Percentiles rank a stretch among this genome's conserved stretches.
These are phyloP conservation scores for Fusarium neocosmosporiellum DNA, from an alignment of 2,329 filamentous ascomycete species.

Conservation along the genomic window DNA sequence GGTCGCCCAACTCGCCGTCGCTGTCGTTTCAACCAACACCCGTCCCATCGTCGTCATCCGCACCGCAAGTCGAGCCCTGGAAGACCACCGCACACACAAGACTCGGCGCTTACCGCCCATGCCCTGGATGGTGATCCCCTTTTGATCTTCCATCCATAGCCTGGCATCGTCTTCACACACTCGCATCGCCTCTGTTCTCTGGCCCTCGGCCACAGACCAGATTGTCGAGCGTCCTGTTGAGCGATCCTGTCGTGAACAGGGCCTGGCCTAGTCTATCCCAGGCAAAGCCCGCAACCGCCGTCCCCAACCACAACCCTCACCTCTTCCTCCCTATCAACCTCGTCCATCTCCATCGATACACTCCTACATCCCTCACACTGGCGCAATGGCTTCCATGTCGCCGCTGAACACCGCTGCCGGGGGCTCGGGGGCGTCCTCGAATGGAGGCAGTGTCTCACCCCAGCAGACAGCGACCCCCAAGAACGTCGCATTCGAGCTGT, in stretches of 20 bases:
- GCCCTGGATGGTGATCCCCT: constrained; percentile 44
- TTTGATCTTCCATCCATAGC: constrained; percentile 39
- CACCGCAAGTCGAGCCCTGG: constrained; percentile 47
- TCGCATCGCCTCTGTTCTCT: constrained; percentile 33
- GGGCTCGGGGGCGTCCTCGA: constrained; percentile 51
- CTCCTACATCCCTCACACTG: constrained; percentile 42
- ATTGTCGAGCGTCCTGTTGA: constrained; percentile 41
- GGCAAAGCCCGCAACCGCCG: constrained; percentile 50
- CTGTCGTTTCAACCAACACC: constrained; percentile 34
- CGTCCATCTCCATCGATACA: constrained; percentile 39
- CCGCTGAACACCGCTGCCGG: constrained; percentile 52
- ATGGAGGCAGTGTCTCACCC: constrained; percentile 60
- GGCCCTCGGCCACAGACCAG: constrained; percentile 39
- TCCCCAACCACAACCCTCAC: constrained; percentile 37
- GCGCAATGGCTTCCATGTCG: constrained; percentile 60
- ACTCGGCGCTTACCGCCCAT: constrained; percentile 51
- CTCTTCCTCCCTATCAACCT: constrained; percentile 31
- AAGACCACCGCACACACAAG: constrained; percentile 39
- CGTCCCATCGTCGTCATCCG: constrained; percentile 42
- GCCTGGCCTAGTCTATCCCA: constrained; percentile 41
- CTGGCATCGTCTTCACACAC: constrained; percentile 27
- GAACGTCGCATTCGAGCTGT: constrained; percentile 82
- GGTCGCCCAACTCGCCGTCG: constrained; percentile 15
- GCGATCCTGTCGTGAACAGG: constrained; percentile 45
- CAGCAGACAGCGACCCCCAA: constrained; percentile 67